These are phyloP conservation scores for Avena insularis DNA, from an alignment of 176 grass and related monocot species.

Conservation along the genomic window DNA sequence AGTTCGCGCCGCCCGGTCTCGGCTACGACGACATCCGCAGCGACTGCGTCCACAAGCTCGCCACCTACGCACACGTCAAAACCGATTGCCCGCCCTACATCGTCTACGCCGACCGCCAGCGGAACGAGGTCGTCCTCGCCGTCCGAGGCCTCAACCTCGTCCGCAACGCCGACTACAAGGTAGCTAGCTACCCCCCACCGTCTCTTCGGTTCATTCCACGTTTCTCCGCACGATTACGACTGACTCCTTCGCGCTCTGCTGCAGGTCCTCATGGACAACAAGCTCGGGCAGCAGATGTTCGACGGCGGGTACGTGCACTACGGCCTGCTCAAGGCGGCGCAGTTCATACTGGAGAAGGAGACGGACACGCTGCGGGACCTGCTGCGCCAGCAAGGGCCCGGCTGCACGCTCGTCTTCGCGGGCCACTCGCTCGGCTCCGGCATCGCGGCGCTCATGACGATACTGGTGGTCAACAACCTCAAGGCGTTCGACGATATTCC, in stretches of 20 bases:
- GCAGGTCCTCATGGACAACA: slow-evolving; percentile 91
- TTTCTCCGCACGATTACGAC: background rate
- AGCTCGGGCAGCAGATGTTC: slow-evolving; percentile 92
- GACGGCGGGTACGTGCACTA: slow-evolving; percentile 93
- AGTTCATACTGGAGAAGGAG: slow-evolving; percentile 79
- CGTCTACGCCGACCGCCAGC: slow-evolving; percentile 64
- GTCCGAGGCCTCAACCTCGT: slow-evolving; percentile 93
- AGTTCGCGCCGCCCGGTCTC: slow-evolving; percentile 51
- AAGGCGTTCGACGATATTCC: slow-evolving; percentile 64
- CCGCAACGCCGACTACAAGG: slow-evolving; percentile 95
- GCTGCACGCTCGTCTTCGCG: slow-evolving; percentile 73
- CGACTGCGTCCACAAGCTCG: slow-evolving; percentile 53
- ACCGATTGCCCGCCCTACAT: slow-evolving; percentile 76
- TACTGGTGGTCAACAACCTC: slow-evolving; percentile 81
- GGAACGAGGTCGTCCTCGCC: slow-evolving; percentile 84
- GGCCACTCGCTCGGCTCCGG: slow-evolving; percentile 97
- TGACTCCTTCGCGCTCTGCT: background rate
- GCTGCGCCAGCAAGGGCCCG: slow-evolving; percentile 51
- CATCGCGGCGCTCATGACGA: slow-evolving; percentile 82
- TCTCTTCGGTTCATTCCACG: background rate
- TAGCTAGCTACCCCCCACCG: background rate
- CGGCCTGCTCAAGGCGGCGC: slow-evolving; percentile 78
- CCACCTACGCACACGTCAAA: slow-evolving; percentile 62
- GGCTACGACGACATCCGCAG: slow-evolving; percentile 54
- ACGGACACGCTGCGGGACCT: slow-evolving; percentile 52